Evolutionary conservation across 176 grass and related monocot species (phyloP).

Genomic region (Saccharum officinarum): DNA sequence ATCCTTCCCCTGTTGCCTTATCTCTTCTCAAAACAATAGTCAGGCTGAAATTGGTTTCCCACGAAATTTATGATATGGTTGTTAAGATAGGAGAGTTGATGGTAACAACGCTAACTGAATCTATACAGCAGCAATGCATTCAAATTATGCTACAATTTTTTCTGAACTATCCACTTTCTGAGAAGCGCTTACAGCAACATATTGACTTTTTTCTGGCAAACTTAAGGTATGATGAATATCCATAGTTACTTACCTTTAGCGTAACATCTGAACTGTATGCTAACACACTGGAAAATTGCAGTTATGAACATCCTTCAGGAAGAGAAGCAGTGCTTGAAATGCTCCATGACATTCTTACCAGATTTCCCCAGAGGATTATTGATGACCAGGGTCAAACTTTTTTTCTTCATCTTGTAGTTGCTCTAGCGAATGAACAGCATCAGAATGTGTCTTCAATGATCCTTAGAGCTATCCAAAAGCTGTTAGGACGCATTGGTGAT

Average conservation of each 20-base stretch:
- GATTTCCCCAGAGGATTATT: constrained; percentile 88
- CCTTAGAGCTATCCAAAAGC: constrained; percentile 57
- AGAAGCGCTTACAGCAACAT: constrained; percentile 89
- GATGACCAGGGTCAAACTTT: constrained; percentile 84
- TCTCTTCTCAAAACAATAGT: constrained; percentile 91
- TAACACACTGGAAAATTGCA: constrained; percentile 43
- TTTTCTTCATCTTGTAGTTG: constrained; percentile 82
- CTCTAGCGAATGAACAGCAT: constrained; percentile 78
- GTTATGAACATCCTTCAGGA: constrained; percentile 87
- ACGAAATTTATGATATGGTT: constrained; percentile 94
- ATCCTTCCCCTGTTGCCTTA: constrained; percentile 78
- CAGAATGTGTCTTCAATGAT: constrained; percentile 70
- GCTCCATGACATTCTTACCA: constrained; percentile 80
- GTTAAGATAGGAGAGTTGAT: constrained; percentile 84
- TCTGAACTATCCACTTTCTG: constrained; percentile 80
- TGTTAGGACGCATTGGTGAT: constrained; percentile 60
- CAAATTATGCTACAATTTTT: constrained; percentile 91
- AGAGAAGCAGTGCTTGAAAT: constrained; percentile 96
- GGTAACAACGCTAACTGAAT: constrained; percentile 78
- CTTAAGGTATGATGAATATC: constrained; percentile 61
- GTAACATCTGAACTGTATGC: not conserved
- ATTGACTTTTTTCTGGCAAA: constrained; percentile 92
- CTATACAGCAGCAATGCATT: constrained; percentile 75
- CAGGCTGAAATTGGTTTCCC: constrained; percentile 71
- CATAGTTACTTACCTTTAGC: not conserved